A percentile compares a stretch with the other conserved stretches of the same genome.
These are phyloP conservation scores for Tinospora cordifolia DNA, from an alignment of 164 flowering plant genomes.

Conservation along the genomic window DNA sequence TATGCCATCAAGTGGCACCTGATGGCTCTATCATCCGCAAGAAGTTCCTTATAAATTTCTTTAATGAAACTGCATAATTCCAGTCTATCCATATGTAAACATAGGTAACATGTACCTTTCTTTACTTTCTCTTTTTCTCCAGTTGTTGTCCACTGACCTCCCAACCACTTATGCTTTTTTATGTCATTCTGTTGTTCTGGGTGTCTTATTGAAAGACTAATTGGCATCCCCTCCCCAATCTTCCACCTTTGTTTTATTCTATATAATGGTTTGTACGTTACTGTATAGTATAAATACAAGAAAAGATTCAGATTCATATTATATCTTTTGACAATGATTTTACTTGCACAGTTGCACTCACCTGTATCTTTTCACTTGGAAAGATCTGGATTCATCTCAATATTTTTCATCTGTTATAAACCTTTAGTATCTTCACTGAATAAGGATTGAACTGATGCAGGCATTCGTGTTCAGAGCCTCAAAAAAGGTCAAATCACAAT, in stretches of 20 bases:
- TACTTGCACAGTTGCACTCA: not conserved
- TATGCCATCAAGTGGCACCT: too few relatives aligned
- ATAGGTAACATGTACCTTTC: too few relatives aligned
- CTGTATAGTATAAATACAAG: too few relatives aligned
- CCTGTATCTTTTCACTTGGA: not conserved
- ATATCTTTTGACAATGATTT: not conserved
- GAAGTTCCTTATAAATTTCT: too few relatives aligned
- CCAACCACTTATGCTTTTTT: not conserved
- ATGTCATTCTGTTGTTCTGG: not conserved
- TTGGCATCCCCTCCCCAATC: too few relatives aligned
- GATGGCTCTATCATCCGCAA: too few relatives aligned
- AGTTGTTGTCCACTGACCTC: too few relatives aligned
- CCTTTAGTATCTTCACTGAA: not conserved
- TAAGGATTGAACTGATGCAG: slow-evolving; percentile 31
- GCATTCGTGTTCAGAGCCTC: slow-evolving; percentile 91
- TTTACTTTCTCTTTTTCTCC: too few relatives aligned
- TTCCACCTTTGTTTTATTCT: too few relatives aligned
- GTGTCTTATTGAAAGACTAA: not conserved
- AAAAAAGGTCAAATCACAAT: slow-evolving; percentile 94
- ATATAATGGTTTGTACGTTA: not conserved
- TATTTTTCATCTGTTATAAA: not conserved
- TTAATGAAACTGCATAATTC: too few relatives aligned
- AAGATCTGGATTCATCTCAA: not conserved
- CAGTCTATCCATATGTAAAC: too few relatives aligned
- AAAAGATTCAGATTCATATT: too few relatives aligned